These are phyloP conservation scores for Fusarium sp. DNA, from an alignment of 2,329 filamentous ascomycete species.

Conservation along the genomic window DNA sequence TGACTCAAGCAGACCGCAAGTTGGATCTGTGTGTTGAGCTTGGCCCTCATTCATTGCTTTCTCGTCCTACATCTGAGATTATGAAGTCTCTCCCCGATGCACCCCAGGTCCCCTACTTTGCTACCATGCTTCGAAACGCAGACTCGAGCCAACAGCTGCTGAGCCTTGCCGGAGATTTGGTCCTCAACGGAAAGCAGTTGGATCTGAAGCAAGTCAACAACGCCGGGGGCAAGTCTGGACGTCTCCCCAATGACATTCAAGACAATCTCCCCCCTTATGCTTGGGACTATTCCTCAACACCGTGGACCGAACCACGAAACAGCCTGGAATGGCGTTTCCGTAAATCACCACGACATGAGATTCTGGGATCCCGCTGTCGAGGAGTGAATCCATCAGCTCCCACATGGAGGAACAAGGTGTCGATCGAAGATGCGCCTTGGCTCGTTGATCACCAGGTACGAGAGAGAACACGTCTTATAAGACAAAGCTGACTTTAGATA, in stretches of 20 bases:
- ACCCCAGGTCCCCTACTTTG: conserved; percentile 33
- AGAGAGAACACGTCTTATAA: background rate
- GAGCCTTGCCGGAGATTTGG: conserved; percentile 36
- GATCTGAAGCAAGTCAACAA: conserved; percentile 33
- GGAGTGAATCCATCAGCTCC: conserved; percentile 42
- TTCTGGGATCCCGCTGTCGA: conserved; percentile 38
- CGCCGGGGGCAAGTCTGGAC: conserved; percentile 18
- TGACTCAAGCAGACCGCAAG: conserved; percentile 28
- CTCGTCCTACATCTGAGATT: conserved; percentile 39
- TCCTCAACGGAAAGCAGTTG: conserved; percentile 36
- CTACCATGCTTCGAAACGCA: conserved; percentile 38
- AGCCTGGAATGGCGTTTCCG: conserved; percentile 41
- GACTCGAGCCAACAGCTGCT: conserved; percentile 37
- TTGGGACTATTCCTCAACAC: conserved; percentile 41
- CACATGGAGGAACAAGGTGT: conserved; percentile 43
- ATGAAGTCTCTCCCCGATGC: conserved; percentile 23
- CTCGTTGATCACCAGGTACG: conserved; percentile 41
- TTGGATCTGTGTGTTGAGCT: conserved; percentile 35
- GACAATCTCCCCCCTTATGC: conserved; percentile 39
- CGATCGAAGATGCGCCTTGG: conserved; percentile 40
- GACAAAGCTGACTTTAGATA: conserved; percentile 13
- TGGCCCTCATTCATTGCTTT: conserved; percentile 37
- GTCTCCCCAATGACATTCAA: conserved; percentile 37
- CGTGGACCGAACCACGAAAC: conserved; percentile 38
- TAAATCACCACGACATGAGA: conserved; percentile 38